A percentile compares a stretch with the other conserved stretches of the same genome.
Conservation (phyloP, 305 asterid species). For the Fraxinus dipetala region DNA sequence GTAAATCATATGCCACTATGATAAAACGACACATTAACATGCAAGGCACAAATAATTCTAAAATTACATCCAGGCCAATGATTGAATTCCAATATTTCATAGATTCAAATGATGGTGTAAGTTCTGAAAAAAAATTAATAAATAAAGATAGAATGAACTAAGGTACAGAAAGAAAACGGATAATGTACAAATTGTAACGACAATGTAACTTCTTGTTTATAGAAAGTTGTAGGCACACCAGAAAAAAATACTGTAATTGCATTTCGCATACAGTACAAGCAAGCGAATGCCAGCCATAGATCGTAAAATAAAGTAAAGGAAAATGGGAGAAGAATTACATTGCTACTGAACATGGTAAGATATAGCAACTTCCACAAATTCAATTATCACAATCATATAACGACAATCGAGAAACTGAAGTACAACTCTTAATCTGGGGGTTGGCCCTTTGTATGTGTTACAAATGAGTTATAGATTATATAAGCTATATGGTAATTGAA, state of each 20-base stretch:
- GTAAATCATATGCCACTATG: background rate
- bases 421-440: background rate
- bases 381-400: slow-evolving; percentile 5
- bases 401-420: background rate
- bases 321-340: background rate
- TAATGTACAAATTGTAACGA: background rate
- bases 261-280: slow-evolving; percentile 25
- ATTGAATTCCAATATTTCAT: background rate
- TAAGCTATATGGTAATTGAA: background rate
- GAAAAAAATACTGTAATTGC: background rate
- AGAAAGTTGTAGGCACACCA: background rate
- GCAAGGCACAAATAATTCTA: background rate
- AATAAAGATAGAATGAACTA: background rate
- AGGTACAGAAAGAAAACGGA: background rate
- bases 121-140: background rate
- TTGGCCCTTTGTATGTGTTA: background rate
- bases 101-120: background rate
- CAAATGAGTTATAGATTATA: background rate
- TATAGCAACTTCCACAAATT: background rate
- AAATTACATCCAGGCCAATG: background rate
- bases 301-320: background rate
- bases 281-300: background rate
- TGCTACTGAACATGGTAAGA: background rate
- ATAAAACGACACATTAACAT: background rate
- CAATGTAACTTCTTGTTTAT: background rate